phyloP scores from a whole-genome alignment of 2,329 filamentous ascomycete genomes.

The Pyricularia grisea region DNA sequence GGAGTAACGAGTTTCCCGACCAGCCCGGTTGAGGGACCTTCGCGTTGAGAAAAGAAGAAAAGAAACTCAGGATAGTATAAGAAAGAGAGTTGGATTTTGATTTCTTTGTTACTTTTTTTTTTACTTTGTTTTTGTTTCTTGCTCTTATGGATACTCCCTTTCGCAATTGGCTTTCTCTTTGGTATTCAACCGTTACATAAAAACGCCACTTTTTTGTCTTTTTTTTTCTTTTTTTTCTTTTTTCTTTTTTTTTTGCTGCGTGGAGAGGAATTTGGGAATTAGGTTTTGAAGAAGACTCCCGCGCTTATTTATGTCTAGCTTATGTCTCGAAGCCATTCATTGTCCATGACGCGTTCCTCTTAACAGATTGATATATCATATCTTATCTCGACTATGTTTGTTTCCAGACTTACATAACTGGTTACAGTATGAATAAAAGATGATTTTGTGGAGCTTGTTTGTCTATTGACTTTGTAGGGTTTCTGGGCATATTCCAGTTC shows the following conservation, averaged over 20 bases:
- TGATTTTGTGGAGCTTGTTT: neutral
- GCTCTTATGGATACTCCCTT: constrained; percentile 1
- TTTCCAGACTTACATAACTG: neutral
- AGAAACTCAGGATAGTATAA: neutral
- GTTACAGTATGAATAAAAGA: neutral
- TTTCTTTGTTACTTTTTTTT: neutral
- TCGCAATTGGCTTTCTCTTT: constrained; percentile 2
- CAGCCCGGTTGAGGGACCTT: constrained; percentile 44
- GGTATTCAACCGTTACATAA: constrained; percentile 1
- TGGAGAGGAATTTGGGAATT: neutral
- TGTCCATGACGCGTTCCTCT: neutral
- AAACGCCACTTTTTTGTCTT: neutral
- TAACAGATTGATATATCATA: neutral
- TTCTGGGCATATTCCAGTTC: neutral
- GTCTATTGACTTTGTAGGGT: neutral
- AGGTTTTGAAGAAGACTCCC: neutral
- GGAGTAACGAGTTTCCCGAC: constrained; percentile 44
- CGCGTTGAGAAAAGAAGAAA: constrained; percentile 3
- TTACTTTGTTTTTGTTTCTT: constrained; percentile 4
- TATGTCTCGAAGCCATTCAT: neutral
- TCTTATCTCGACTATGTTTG: neutral
- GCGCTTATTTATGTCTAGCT: neutral
- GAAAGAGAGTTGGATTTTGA: neutral
- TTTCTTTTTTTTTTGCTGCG: neutral
- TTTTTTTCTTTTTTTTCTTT: neutral